Conservation (phyloP, 345 rosid genomes). For the Litchi chinensis region DNA sequence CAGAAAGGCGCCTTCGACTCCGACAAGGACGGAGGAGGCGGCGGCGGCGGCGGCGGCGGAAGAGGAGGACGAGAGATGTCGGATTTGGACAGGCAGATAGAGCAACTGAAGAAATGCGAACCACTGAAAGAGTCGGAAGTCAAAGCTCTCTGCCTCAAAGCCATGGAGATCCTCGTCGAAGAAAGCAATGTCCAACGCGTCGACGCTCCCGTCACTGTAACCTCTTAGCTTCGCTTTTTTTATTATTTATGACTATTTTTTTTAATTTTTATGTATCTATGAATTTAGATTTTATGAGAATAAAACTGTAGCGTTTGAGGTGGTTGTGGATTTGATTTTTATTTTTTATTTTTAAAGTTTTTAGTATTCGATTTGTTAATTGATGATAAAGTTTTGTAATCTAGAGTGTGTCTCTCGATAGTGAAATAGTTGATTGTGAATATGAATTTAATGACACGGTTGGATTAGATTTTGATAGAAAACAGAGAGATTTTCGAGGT, state of each 20-base stretch:
- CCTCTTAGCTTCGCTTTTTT: background rate
- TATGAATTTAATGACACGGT: background rate
- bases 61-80: constrained; percentile 56
- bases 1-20: background rate
- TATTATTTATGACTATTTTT: background rate
- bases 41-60: background rate
- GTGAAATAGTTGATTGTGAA: background rate
- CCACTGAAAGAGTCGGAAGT: constrained; percentile 96
- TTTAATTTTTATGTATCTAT: background rate
- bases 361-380: too few relatives aligned
- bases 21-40: background rate
- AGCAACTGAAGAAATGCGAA: constrained; percentile 94
- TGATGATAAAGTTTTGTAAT: background rate
- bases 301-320: background rate
- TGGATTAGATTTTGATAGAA: background rate
- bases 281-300: constrained; percentile 5
- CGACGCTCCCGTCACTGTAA: constrained; percentile 95
- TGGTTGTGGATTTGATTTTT: constrained; percentile 13
- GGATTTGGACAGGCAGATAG: constrained; percentile 93
- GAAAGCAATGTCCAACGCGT: constrained; percentile 98
- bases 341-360: background rate
- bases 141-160: constrained; percentile 92
- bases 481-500: background rate
- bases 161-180: constrained; percentile 94
- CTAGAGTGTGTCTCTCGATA: background rate